Base-by-base conservation (phyloP, 768 basidiomycete species). In the Leccinellum albellum region DNA sequence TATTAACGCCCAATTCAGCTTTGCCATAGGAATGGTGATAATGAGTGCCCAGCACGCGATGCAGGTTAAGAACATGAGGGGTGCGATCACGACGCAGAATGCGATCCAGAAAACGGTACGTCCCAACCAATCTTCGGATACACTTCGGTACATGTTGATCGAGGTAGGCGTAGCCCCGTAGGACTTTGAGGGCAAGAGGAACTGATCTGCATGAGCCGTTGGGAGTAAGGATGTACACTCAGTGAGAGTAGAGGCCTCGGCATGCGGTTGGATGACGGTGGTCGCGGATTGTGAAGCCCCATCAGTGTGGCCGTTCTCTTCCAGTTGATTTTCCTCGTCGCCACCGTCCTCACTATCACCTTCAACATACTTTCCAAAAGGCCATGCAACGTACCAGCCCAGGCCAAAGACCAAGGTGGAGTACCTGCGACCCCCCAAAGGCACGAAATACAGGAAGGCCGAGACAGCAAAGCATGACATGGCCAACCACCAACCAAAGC, bases 361-460 rank as follows among this genome's bases (percentile, higher is more conserved):
- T 71, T 98, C 94, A 49, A 99, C 92, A 69, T 98, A 99, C 73
- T 98, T 98, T 20, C 97, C 95, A 68, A 99, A 99, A 2, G 97
- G 97, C 97, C 97, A 98, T 21, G 84, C 83, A 53, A 98, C 82
- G 70, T 99, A 99, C 91, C 94, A 97, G 6, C 94, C 94, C 24
- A 99, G 75, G 14, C 97, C 97, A 66, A 85, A 93, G 6, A 98
- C 77, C 29, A 98, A 79, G n/a, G 82, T 83, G 3, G 91, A 84
- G 70, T 96, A 98, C 50, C 83, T 86, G 61, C 79, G 79, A 44
- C 94, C 94, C 13, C 97, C 96, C 47, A 81, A 80, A 0, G 95
- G 91, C 6, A 93, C 75, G 44, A 88, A 52, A 66, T 81, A 86
- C 28, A 99, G 78, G 17, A 95, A 28, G 44, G 75, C 78, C 7